Base-by-base conservation (phyloP, 176 grass and related monocot genomes). In the Stipa capillata region DNA sequence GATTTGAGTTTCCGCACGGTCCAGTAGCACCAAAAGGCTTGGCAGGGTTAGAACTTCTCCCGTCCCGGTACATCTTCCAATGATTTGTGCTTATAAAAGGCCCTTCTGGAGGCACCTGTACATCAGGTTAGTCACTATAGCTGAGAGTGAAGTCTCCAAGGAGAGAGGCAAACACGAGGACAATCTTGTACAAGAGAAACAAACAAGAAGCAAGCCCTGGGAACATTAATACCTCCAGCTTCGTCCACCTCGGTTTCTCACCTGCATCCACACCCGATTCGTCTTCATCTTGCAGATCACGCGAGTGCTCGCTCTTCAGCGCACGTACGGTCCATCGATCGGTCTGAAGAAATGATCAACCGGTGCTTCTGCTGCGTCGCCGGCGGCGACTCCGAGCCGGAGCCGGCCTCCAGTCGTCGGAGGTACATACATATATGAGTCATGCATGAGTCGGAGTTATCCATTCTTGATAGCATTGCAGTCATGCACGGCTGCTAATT, bases 361-460 rank as follows among this genome's bases (percentile, higher is more conserved):
- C 65, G 60, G 70, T 95, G 83, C 82, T 58, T 87, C 40, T 85
- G 86, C 50, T 95, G 89, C 73, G 58, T 87, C 68, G 45, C 74
- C n/a, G 67, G 66, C 25, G 71, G 83, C 48, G 75, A 84, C 4
- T 67, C 47, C 24, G 82, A 90, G 28, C 42, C 73, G 29, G 58
- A 70, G 68, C 41, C 49, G 29, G 33, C 58, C 7, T 41, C 76
- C 5, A 64, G 42, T 6, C 48, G 65, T n/a, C 61, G 61, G 5
- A 86, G 78, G 79, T 87, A 86, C 54, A 29, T n/a, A n/a, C n/a
- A n/a, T n/a, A 18, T 2, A 39, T 11, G 23, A 5, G 12, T 18
- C 27, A n/a, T 0, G 2, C 71, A 12, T n/a, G n/a, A n/a, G n/a
- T n/a, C n/a, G n/a, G n/a, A n/a, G n/a, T n/a, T n/a, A n/a, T 49